phyloP scores from a whole-genome alignment of 1,139 yeast species.

The Yamadazyma conglobata region DNA sequence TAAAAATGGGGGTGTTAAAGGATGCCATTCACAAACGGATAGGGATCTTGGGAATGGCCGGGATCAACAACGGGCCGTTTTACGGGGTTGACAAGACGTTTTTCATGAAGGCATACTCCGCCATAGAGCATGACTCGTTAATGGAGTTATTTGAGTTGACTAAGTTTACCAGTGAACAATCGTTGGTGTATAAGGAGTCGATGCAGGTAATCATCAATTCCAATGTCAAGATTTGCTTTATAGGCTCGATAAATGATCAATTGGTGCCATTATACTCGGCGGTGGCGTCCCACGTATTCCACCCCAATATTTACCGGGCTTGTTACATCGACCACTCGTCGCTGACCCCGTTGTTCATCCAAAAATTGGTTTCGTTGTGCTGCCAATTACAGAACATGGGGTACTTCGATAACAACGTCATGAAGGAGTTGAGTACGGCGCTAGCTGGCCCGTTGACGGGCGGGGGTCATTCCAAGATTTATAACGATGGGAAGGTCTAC shows the following conservation, averaged over 20 bases:
- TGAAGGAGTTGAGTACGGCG: conserved; percentile 77
- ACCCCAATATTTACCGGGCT: conserved; percentile 86
- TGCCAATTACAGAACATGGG: conserved; percentile 61
- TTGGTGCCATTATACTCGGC: conserved; percentile 64
- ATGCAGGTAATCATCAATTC: conserved; percentile 60
- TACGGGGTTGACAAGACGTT: conserved; percentile 83
- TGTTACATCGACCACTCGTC: conserved; percentile 76
- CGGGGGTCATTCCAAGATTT: conserved; percentile 89
- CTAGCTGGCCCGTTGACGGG: conserved; percentile 91
- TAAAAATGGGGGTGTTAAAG: conserved; percentile 65
- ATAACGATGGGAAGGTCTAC: conserved; percentile 82
- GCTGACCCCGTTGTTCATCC: conserved; percentile 46
- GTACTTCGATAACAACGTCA: conserved; percentile 67
- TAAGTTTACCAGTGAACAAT: conserved; percentile 66
- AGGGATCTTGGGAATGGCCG: conserved; percentile 91
- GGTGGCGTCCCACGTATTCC: conserved; percentile 73
- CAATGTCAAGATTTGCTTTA: conserved; percentile 73
- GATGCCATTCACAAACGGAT: conserved; percentile 48
- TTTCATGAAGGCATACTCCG: conserved; percentile 82
- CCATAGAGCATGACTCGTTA: conserved; percentile 84
- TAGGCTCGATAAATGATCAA: conserved; percentile 69
- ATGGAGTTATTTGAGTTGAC: conserved; percentile 86
- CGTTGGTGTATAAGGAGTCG: conserved; percentile 66
- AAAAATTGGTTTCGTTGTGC: conserved; percentile 44
- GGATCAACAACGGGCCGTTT: conserved; percentile 89